Base-by-base conservation (phyloP, 352 stramenopile species). In the Globisporangium middletonii region DNA sequence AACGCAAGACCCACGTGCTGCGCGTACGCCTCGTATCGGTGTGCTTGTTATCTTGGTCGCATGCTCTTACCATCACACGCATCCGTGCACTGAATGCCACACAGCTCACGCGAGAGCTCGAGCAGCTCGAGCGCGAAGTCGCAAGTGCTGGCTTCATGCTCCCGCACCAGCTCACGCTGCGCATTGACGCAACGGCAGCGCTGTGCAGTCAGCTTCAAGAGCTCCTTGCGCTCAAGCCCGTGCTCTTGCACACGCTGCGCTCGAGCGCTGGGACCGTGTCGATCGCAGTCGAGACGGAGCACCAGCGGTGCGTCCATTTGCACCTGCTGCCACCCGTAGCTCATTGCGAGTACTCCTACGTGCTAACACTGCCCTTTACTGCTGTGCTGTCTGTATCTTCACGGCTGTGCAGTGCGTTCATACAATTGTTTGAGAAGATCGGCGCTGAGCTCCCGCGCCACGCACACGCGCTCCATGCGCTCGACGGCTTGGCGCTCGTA, bases 401-500 rank as follows among this genome's bases (percentile, higher is more conserved):
- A 4, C 23, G 3, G 30, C 9, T 5, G 8, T 27, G 30, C 43
- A 79, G 71, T 3, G 65, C 67, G 7, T 79, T 84, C 55, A 72
- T 84, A 23, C 65, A 77, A 30, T 47, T 85, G n/a, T 82, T 87
- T 37, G 59, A 68, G 30, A 74, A 77, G 57, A 64, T 86, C 43
- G 75, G 72, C 9, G 64, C 72, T 27, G 60, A 77, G 51, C 54
- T 85, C 0, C 72, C 71, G 19, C 62, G 60, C 15, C 71, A 71
- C 48, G 44, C 58, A 2, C 57, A 71, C 45, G 62, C 70, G 27
- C 62, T 80, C 26, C 59, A 55, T 2, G 53, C 62, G 5, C 44
- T 73, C 4, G 65, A 72, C 30, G 42, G 54, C 38, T 23, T 61
- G 30, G 49, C 43, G 13, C 19, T 60, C 37, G 27, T 72, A 41